Base-by-base conservation (phyloP, 306 rosid species). In the Carpinus viminea region DNA sequence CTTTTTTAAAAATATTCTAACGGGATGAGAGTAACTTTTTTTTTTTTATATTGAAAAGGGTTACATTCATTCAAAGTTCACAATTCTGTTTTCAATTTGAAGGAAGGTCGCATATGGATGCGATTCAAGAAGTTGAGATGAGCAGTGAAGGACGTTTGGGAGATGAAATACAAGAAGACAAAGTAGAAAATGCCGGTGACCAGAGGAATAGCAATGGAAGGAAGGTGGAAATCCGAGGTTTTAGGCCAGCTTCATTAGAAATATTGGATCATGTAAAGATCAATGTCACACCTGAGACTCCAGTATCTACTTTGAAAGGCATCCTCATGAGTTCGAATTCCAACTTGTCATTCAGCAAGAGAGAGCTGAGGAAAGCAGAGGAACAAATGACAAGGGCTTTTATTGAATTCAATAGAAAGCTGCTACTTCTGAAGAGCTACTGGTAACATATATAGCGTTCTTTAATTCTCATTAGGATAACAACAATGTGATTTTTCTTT, bases 101-200 rank as follows among this genome's bases (percentile, higher is more conserved):
- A 85, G 93, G 78, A 70, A 74, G 41, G 53, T 70, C 57, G 6
- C 78, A 16, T 48, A 78, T 93, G 90, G 90, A 89, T 74, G 84
- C 69, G 66, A 89, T 90, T 84, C 87, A 80, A 54, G 96, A 91
- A 81, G 82, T 91, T 48, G 94, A 89, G 88, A 85, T 80, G 92
- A 81, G 75, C 82, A 70, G 59, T 51, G 87, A 77, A 62, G 72
- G 74, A 24, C n/a, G 55, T 72, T 70, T 16, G 51, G 81, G 65
- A 46, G 82, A 83, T 38, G 83, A 70, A 79, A 82, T 55, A 38
- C 48, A 70, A 15, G 81, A 31, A 86, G 72, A 51, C 73, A 3
- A 57, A 65, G 82, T 15, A 13, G 66, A 53, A 31, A 78, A 73
- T 79, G 51, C 76, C 8, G 18, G 46, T 53, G 55, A 78, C 31